Percentiles rank a stretch among this genome's conserved stretches.
These are phyloP conservation scores for Lasiodiplodia citricola DNA, from an alignment of 2,329 filamentous ascomycete species.

Conservation along the genomic window DNA sequence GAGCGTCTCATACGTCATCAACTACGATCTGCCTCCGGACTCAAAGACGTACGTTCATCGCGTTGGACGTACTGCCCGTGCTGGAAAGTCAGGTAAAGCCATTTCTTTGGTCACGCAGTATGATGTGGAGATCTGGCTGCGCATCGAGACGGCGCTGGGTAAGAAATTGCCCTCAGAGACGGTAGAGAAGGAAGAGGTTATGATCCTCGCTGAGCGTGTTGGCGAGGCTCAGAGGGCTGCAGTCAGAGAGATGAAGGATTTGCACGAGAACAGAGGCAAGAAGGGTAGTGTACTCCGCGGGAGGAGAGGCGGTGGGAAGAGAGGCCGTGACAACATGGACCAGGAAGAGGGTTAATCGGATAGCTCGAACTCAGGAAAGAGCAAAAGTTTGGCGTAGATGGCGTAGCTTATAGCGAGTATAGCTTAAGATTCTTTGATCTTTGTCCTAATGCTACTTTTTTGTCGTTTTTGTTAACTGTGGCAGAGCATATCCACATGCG, in stretches of 20 bases:
- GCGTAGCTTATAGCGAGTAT: conserved; percentile 11
- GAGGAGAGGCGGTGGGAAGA: conserved; percentile 59
- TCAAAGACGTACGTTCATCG: conserved; percentile 91
- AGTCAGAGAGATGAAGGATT: conserved; percentile 78
- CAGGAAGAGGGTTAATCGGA: conserved; percentile 69
- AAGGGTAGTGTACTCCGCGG: conserved; percentile 55
- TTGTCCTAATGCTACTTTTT: background rate
- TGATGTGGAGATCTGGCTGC: conserved; percentile 77
- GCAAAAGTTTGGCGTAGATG: conserved; percentile 1
- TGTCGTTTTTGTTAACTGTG: background rate
- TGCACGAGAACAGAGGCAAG: conserved; percentile 70
- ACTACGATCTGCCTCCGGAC: conserved; percentile 82
- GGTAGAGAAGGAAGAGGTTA: conserved; percentile 79
- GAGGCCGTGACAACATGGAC: conserved; percentile 71
- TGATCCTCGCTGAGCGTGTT: conserved; percentile 78
- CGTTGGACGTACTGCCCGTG: conserved; percentile 85
- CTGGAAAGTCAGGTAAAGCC: conserved; percentile 82
- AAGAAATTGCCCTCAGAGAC: conserved; percentile 75
- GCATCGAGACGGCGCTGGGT: conserved; percentile 82
- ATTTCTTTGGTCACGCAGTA: conserved; percentile 86
- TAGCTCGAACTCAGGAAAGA: background rate
- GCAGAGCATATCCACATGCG: background rate
- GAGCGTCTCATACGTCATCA: conserved; percentile 85
- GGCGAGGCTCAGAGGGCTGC: conserved; percentile 84
- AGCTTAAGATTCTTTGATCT: background rate